These are phyloP conservation scores for Aeschynomene evenia DNA, from an alignment of 306 rosid genomes.

Conservation along the genomic window DNA sequence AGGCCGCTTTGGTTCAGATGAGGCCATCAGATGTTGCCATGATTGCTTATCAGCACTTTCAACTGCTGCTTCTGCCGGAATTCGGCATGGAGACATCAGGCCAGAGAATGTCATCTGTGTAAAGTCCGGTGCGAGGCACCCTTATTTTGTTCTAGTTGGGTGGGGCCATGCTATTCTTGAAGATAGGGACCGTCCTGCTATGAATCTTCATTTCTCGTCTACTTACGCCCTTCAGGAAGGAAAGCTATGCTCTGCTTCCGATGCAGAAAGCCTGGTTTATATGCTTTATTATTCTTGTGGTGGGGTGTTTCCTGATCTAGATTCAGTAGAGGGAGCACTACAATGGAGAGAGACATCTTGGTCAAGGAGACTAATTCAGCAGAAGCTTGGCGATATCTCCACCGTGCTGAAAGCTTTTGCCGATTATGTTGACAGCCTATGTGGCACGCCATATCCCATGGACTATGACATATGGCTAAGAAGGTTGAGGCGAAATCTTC, in stretches of 20 bases:
- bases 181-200: slow-evolving; percentile 93
- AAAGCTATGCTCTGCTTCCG: slow-evolving; percentile 92
- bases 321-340: slow-evolving; percentile 93
- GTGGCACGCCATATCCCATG: slow-evolving; percentile 96
- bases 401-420: slow-evolving; percentile 89
- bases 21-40: slow-evolving; percentile 86
- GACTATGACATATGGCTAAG: slow-evolving; percentile 91
- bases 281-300: slow-evolving; percentile 87
- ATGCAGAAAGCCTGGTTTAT: slow-evolving; percentile 94
- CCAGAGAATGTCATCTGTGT: slow-evolving; percentile 87
- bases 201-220: slow-evolving; percentile 94
- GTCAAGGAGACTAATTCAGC: slow-evolving; percentile 94
- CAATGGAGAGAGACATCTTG: slow-evolving; percentile 95
- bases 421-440: slow-evolving; percentile 94
- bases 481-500: slow-evolving; percentile 78
- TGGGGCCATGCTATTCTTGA: slow-evolving; percentile 99
- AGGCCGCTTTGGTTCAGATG: slow-evolving; percentile 72
- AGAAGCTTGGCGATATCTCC: slow-evolving; percentile 86
- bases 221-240: slow-evolving; percentile 95
- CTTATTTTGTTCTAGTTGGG: slow-evolving; percentile 76
- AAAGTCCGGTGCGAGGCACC: slow-evolving; percentile 52
- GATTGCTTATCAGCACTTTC: slow-evolving; percentile 95
- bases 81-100: slow-evolving; percentile 90
- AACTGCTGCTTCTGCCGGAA: slow-evolving; percentile 71
- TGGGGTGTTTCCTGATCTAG: slow-evolving; percentile 75